Conservation (phyloP, 768 basidiomycete genomes). For the Amanita rimosa region DNA sequence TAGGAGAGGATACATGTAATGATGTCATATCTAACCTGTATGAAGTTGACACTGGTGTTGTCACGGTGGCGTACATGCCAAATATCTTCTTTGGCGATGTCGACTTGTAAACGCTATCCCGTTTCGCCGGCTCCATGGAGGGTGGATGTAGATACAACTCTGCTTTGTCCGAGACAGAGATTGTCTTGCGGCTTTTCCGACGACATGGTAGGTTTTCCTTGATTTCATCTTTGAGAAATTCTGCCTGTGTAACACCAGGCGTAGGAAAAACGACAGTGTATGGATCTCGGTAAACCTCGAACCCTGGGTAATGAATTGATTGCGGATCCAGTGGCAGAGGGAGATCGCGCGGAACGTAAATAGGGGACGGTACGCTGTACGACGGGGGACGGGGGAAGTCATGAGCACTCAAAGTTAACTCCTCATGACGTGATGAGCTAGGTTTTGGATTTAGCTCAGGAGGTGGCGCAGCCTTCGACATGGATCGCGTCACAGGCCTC, state of each 20-base stretch:
- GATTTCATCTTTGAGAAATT: slow-evolving; percentile 23
- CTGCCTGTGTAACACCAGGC: slow-evolving; percentile 3
- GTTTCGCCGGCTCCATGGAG: slow-evolving; percentile 4
- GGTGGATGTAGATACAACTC: background rate
- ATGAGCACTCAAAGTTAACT: background rate
- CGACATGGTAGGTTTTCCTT: slow-evolving; percentile 54
- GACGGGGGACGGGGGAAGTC: slow-evolving; percentile 3
- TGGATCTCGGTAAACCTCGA: slow-evolving; percentile 44
- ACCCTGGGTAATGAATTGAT: slow-evolving; percentile 61
- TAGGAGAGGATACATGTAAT: slow-evolving; percentile 5
- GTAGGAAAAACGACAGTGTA: slow-evolving; percentile 13
- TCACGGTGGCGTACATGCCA: slow-evolving; percentile 5
- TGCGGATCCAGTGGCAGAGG: slow-evolving; percentile 34
- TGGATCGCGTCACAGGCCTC: slow-evolving; percentile 11
- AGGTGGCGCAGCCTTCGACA: slow-evolving; percentile 16
- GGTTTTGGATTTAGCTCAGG: slow-evolving; percentile 15
- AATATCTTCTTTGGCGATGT: slow-evolving; percentile 15
- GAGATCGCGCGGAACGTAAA: slow-evolving; percentile 23
- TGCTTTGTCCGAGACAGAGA: slow-evolving; percentile 4
- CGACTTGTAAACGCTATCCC: slow-evolving; percentile 13
- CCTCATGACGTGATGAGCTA: slow-evolving; percentile 3
- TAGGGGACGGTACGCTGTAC: slow-evolving; percentile 10
- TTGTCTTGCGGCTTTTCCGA: slow-evolving; percentile 31
- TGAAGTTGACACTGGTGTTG: slow-evolving; percentile 15
- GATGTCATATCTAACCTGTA: slow-evolving; percentile 14